phyloP scores from a whole-genome alignment of 164 flowering plant species.

The Vitis rupestris region DNA sequence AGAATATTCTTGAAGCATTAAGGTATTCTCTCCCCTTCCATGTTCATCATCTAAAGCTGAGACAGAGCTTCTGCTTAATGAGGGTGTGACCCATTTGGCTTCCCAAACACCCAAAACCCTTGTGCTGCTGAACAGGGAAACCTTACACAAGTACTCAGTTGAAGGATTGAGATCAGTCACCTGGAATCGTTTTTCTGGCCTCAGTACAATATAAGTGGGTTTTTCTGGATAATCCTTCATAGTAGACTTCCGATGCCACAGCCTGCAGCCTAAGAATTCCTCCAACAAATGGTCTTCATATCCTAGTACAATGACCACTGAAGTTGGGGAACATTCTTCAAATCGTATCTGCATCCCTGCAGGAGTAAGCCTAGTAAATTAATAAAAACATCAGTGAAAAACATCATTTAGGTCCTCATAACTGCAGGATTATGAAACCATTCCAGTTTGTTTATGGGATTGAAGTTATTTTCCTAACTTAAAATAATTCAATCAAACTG shows the following conservation, averaged over 20 bases:
- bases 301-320: conserved; percentile 37
- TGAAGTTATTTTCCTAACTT: too few species aligned
- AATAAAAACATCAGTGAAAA: neutral
- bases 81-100: conserved; percentile 44
- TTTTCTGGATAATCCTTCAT: conserved; percentile 36
- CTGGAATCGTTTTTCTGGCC: conserved; percentile 39
- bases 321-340: conserved; percentile 35
- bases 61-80: conserved; percentile 15
- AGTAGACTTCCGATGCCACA: conserved; percentile 52
- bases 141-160: conserved; percentile 49
- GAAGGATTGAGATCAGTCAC: conserved; percentile 44
- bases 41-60: conserved; percentile 15
- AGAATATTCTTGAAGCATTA: neutral
- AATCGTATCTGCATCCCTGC: conserved; percentile 40
- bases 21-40: conserved; percentile 9
- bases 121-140: conserved; percentile 34
- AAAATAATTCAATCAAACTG: too few species aligned
- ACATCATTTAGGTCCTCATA: neutral
- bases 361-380: neutral
- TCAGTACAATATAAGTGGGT: conserved; percentile 41
- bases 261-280: conserved; percentile 38
- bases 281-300: conserved; percentile 23
- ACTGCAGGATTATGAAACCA: too few species aligned
- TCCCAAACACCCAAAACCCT: conserved; percentile 40
- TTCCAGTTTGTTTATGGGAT: too few species aligned